phyloP scores from a whole-genome alignment of 208 protist species.

The Crithidia expoeki region DNA sequence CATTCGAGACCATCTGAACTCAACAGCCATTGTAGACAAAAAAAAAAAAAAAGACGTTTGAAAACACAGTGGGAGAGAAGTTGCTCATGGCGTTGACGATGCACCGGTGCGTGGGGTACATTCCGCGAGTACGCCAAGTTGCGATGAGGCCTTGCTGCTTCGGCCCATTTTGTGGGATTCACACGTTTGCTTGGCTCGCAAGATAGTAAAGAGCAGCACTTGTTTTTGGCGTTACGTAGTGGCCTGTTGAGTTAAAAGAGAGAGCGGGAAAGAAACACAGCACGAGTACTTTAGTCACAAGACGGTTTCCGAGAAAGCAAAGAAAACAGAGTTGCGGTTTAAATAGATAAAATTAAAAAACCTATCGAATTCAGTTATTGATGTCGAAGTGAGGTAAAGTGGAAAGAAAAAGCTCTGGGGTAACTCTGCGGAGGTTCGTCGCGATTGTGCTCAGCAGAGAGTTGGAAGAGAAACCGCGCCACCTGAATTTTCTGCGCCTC shows the following conservation, averaged over 20 bases:
- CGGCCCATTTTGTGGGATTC: neutral
- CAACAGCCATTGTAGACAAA: neutral
- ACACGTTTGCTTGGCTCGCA: no score
- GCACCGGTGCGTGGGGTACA: slow-evolving; percentile 1
- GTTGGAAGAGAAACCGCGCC: neutral
- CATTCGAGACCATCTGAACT: no score
- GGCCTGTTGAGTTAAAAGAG: no score
- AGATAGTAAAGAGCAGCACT: no score
- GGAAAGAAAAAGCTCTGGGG: neutral
- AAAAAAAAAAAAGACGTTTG: neutral
- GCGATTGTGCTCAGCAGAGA: slow-evolving; percentile 7
- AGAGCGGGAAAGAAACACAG: neutral
- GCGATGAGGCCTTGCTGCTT: neutral
- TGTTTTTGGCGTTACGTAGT: no score
- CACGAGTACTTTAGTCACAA: neutral
- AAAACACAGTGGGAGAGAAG: neutral
- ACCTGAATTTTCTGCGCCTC: no score
- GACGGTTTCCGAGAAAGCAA: neutral
- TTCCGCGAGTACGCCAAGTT: slow-evolving; percentile 4
- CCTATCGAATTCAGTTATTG: no score
- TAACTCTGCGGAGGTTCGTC: slow-evolving; percentile 10
- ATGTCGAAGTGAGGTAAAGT: neutral
- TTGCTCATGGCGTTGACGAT: neutral
- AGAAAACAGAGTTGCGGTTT: neutral
- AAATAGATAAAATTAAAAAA: no score